Base-by-base conservation (phyloP, 768 basidiomycete genomes). In the Tylopilus plumbeoviolaceoides region DNA sequence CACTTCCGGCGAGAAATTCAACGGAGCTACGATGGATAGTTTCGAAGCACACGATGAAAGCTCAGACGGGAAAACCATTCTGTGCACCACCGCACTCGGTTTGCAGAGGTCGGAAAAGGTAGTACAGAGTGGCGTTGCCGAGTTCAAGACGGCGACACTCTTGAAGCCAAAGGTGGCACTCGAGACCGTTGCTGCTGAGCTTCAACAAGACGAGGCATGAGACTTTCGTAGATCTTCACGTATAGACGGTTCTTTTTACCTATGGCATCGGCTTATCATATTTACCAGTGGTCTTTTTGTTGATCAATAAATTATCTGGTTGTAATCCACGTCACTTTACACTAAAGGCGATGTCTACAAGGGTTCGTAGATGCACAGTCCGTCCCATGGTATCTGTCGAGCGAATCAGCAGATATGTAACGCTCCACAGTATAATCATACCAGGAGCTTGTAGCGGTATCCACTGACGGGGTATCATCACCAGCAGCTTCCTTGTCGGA, bases 71-170 rank as follows among this genome's bases (percentile, higher is more conserved):
- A 58, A 62, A 48, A 54, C 56, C 10, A 71, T 83, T 5, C 59
- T 84, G 18, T 83, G 83, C 58, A 82, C 82, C 43, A 82, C 77
- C 18, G 78, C 82, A 45, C 70, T 84, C 4, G 83, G 82, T 3
- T 68, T 84, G 31, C 67, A 70, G 43, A 62, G 72, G 50, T 68
- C 69, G 9, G 72, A 72, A 44, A 75, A 67, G 50, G 48, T 68
- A 18, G 59, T 57, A 17, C 61, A 71, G n/a, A 77, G 73, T 11
- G 69, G 69, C 31, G 59, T 59, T 5, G 75, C 72, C n/a, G 73
- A 76, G 36, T 82, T 77, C 80, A 72, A 78, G 36, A 75, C 73
- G 20, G 65, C 66, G 3, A 71, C 78, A 0, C 65, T 85, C 50
- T 61, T 81, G 54, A 80, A 75, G 64, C 80, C 83, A 5, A 80